Conservation (phyloP, 768 basidiomycete genomes). For the Artomyces pyxidatus region DNA sequence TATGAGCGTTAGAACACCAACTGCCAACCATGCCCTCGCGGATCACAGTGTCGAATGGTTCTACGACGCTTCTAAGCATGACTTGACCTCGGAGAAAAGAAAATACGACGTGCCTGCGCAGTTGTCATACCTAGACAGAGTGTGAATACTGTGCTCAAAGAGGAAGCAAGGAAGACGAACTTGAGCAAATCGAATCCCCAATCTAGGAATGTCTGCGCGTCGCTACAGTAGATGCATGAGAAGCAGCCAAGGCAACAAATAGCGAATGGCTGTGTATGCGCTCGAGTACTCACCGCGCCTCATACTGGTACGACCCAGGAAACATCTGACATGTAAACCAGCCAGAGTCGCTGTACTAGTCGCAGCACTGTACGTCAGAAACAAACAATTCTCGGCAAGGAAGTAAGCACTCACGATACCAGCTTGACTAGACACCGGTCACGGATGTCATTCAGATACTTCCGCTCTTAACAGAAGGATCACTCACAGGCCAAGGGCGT, state of each 20-base stretch:
- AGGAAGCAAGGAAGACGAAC: conserved; percentile 17
- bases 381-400: neutral
- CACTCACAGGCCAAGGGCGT: conserved; percentile 44
- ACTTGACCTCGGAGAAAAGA: too few relatives aligned
- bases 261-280: neutral
- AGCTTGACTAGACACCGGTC: conserved; percentile 39
- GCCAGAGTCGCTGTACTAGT: conserved; percentile 57
- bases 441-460: neutral
- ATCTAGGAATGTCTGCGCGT: conserved; percentile 32
- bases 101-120: conserved; percentile 43
- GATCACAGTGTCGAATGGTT: conserved; percentile 49
- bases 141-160: neutral
- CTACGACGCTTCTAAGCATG: too few relatives aligned
- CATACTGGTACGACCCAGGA: conserved; percentile 59
- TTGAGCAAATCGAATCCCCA: conserved; percentile 68
- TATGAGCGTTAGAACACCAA: conserved; percentile 21
- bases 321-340: conserved; percentile 62
- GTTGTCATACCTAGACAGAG: conserved; percentile 37
- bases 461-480: conserved; percentile 1
- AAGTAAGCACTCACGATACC: conserved; percentile 41
- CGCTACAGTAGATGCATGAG: neutral
- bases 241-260: neutral
- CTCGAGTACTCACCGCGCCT: conserved; percentile 33
- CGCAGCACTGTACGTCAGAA: neutral
- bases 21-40: conserved; percentile 49